phyloP scores from a whole-genome alignment of 257 asterid genomes.

The Forsythia viridissima region DNA sequence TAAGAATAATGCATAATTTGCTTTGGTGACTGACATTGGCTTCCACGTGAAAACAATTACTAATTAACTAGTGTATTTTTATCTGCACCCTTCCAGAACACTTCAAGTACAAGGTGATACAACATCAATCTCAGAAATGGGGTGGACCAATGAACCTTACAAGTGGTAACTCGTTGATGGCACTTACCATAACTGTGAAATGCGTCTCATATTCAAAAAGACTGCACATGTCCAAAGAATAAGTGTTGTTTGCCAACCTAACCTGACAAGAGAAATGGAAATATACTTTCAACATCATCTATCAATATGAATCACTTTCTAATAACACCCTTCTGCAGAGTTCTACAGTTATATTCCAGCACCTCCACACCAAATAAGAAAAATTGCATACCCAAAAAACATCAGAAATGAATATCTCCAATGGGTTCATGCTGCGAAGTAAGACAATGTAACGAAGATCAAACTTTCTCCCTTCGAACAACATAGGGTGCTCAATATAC shows the following conservation, averaged over 20 bases:
- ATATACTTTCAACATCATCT: conserved; percentile 19
- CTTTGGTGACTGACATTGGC: not conserved
- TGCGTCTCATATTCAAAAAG: conserved; percentile 91
- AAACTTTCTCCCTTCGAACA: conserved; percentile 87
- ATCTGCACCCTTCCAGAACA: not conserved
- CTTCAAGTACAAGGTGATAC: conserved; percentile 1
- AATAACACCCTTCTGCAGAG: not conserved
- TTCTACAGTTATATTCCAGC: not conserved
- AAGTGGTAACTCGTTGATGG: not conserved
- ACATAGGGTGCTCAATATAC: conserved; percentile 92
- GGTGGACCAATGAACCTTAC: conserved; percentile 5
- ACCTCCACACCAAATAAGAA: conserved; percentile 8
- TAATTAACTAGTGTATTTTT: not conserved
- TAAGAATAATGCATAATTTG: conserved; percentile 18
- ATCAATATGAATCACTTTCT: not conserved
- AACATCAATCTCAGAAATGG: not conserved
- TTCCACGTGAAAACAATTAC: not conserved
- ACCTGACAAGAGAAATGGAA: conserved; percentile 50
- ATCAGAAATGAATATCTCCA: conserved; percentile 81
- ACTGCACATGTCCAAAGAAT: conserved; percentile 77
- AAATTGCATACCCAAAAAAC: conserved; percentile 77
- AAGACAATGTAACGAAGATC: conserved; percentile 22
- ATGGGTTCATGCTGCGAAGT: conserved; percentile 76
- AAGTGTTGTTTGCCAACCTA: conserved; percentile 83
- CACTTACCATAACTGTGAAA: conserved; percentile 92